phyloP scores from a whole-genome alignment of 176 grass and related monocot species.

The Guadua angustifolia region DNA sequence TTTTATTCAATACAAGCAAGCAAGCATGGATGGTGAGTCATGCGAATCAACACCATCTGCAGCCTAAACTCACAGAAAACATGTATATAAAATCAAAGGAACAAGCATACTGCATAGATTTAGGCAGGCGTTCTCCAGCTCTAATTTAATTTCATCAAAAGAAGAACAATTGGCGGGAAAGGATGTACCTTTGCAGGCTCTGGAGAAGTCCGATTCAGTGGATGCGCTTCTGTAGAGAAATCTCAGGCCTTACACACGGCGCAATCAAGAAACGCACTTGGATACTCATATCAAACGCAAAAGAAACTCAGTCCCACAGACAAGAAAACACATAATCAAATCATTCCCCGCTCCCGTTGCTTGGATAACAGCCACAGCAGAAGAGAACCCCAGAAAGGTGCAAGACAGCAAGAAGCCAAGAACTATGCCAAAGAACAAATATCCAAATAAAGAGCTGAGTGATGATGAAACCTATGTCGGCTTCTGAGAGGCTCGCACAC shows the following conservation, averaged over 20 bases:
- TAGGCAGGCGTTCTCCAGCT: background rate
- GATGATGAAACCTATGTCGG: background rate
- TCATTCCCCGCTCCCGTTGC: too few relatives aligned
- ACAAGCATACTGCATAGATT: background rate
- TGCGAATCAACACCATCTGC: background rate
- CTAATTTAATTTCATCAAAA: background rate
- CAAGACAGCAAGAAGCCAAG: background rate
- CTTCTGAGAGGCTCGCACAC: background rate
- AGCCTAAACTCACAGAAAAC: too few relatives aligned
- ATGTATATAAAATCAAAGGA: background rate
- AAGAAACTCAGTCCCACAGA: too few relatives aligned
- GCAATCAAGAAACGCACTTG: too few relatives aligned
- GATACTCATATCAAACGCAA: too few relatives aligned
- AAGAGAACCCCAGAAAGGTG: background rate
- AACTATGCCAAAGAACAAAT: background rate
- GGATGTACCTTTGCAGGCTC: constrained; percentile 15
- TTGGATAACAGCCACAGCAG: too few relatives aligned
- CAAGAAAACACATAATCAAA: too few relatives aligned
- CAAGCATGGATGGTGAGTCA: background rate
- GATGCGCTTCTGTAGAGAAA: background rate
- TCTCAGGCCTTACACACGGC: too few relatives aligned
- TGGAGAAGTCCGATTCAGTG: background rate
- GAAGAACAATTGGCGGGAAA: background rate
- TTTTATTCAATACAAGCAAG: too few relatives aligned
- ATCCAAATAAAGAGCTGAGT: background rate